Evolutionary conservation across 192 early-diverging fungal genomes (phyloP).

Genomic region (Radiomyces spectabilis): DNA sequence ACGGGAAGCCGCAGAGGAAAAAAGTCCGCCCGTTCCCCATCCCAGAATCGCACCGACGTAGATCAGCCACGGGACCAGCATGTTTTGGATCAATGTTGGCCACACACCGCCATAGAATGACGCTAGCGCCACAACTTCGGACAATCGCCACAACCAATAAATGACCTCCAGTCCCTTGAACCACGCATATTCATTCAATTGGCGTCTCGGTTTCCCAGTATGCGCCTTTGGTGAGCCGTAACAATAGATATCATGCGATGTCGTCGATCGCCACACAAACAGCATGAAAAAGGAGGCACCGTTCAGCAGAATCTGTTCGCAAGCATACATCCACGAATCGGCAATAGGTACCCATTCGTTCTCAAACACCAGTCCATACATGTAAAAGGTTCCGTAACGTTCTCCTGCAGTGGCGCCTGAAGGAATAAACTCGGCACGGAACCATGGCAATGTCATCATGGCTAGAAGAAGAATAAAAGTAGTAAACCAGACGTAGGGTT

Average conservation of each 20-base stretch:
- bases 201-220: background rate
- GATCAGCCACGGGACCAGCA: slow-evolving; percentile 16
- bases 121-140: slow-evolving; percentile 16
- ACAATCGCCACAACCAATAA: slow-evolving; percentile 23
- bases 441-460: slow-evolving; percentile 54
- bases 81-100: slow-evolving; percentile 22
- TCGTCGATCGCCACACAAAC: slow-evolving; percentile 11
- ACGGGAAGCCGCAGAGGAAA: too few species aligned
- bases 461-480: slow-evolving; percentile 29
- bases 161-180: slow-evolving; percentile 5
- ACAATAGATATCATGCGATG: slow-evolving; percentile 8
- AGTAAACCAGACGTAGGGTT: slow-evolving; percentile 14
- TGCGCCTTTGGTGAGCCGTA: too few species aligned
- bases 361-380: slow-evolving; percentile 35
- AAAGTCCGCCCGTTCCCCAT: slow-evolving; percentile 2
- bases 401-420: background rate
- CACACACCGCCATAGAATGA: slow-evolving; percentile 27
- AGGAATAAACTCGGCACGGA: slow-evolving; percentile 61
- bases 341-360: slow-evolving; percentile 38
- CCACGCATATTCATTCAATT: slow-evolving; percentile 6
- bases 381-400: slow-evolving; percentile 41
- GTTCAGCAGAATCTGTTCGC: slow-evolving; percentile 1
- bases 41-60: slow-evolving; percentile 11
- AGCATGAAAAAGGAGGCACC: slow-evolving; percentile 10
- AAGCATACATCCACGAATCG: slow-evolving; percentile 37